A percentile compares a stretch with the other conserved stretches of the same genome.
These are phyloP conservation scores for Psilocybe cyanescens DNA, from an alignment of 768 basidiomycete genomes.

Conservation along the genomic window DNA sequence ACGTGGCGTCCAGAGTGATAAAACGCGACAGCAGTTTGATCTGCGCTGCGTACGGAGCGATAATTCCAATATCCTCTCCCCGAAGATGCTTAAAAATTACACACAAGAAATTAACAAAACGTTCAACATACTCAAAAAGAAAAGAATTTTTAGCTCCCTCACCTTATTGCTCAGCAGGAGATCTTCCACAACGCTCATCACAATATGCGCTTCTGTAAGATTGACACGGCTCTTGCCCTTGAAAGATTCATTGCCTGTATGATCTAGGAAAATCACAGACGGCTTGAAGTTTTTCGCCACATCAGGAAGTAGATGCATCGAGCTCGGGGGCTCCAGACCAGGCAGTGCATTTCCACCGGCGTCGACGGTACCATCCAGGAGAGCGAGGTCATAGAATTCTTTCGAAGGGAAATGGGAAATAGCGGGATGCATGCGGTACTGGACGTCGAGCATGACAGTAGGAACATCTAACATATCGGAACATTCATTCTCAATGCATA, in stretches of 20 bases:
- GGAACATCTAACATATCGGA: constrained; percentile 63
- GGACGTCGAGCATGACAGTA: constrained; percentile 90
- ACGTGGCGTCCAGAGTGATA: constrained; percentile 57
- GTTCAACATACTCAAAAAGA: constrained; percentile 11
- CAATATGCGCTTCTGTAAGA: constrained; percentile 74
- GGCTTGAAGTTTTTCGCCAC: constrained; percentile 32
- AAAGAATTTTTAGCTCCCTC: constrained; percentile 25
- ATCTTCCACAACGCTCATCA: constrained; percentile 83
- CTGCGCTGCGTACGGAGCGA: constrained; percentile 91
- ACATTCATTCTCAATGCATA: not conserved
- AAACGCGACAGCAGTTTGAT: constrained; percentile 74
- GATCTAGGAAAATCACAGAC: constrained; percentile 83
- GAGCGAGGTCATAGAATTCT: constrained; percentile 76
- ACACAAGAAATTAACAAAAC: constrained; percentile 1
- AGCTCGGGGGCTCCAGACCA: constrained; percentile 64
- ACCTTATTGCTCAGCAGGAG: constrained; percentile 77
- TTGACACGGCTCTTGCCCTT: constrained; percentile 80
- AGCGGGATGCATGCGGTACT: constrained; percentile 94
- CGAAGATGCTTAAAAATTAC: constrained; percentile 48
- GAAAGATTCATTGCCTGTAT: constrained; percentile 66
- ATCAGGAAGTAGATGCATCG: constrained; percentile 45
- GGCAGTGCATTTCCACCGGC: constrained; percentile 47
- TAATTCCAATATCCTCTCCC: constrained; percentile 86
- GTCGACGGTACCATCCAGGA: constrained; percentile 80
- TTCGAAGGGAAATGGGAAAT: constrained; percentile 87